These are phyloP conservation scores for Chlorella ohadii DNA, from an alignment of 139 green algal species.

Conservation along the genomic window DNA sequence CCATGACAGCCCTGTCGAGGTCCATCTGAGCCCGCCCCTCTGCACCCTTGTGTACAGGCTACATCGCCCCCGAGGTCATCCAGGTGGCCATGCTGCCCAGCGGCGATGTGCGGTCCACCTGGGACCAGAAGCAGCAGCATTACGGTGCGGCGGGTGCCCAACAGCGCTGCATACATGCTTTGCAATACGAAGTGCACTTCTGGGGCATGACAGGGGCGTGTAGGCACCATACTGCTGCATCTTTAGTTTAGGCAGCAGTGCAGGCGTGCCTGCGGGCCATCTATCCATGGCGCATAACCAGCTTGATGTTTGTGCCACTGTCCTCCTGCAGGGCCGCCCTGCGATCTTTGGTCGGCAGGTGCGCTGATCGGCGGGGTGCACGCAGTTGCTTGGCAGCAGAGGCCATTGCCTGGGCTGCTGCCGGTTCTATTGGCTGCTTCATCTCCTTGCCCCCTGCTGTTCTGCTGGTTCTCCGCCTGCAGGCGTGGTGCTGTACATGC, in stretches of 20 bases:
- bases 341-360: conserved; percentile 29
- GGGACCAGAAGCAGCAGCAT: conserved; percentile 49
- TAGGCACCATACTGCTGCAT: no score
- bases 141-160: background rate
- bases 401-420: no score
- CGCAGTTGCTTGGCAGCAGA: background rate
- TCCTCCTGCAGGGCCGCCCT: background rate
- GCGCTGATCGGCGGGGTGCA: conserved; percentile 28
- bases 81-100: conserved; percentile 13
- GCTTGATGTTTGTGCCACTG: no score
- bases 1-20: no score
- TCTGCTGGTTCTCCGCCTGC: background rate
- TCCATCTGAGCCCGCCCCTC: no score
- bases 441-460: background rate
- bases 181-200: no score
- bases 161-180: background rate
- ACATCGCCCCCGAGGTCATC: conserved; percentile 95
- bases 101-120: conserved; percentile 7
- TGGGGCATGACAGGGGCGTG: no score
- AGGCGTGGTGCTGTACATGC: conserved; percentile 36
- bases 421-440: no score
- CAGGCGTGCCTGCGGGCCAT: no score
- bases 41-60: conserved; percentile 45
- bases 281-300: no score
- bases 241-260: no score